Evolutionary conservation across 1,139 yeast genomes (phyloP).

Genomic region (Suhomyces yuchorum): DNA sequence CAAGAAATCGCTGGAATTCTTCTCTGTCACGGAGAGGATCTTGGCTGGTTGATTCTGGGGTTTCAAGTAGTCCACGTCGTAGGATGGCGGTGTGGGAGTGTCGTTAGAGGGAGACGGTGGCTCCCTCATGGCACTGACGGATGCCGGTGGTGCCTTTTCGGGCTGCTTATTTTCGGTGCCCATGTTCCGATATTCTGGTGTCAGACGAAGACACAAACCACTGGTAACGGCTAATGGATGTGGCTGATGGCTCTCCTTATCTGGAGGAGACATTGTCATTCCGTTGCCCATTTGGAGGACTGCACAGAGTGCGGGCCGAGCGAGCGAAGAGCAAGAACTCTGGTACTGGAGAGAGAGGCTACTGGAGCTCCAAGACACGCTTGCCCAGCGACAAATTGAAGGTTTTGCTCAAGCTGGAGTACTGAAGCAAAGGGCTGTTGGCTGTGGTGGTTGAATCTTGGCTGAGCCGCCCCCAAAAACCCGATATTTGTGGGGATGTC

Average conservation of each 20-base stretch:
- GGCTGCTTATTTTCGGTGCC: not conserved
- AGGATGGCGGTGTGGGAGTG: conserved; percentile 1
- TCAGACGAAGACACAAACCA: not conserved
- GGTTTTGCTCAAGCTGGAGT: too few relatives aligned
- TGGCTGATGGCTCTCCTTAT: not conserved
- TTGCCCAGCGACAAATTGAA: too few relatives aligned
- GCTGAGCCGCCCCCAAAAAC: too few relatives aligned
- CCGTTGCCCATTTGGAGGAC: not conserved
- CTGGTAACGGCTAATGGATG: not conserved
- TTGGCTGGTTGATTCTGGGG: not conserved
- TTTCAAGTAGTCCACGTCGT: not conserved
- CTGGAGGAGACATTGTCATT: not conserved
- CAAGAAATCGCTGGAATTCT: conserved; percentile 1
- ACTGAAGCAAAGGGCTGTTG: too few relatives aligned
- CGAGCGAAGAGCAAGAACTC: not conserved
- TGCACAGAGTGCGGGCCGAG: not conserved
- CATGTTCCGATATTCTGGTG: not conserved
- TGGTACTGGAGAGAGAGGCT: not conserved
- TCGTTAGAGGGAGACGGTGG: not conserved
- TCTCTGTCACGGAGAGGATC: not conserved
- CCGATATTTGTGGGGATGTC: too few relatives aligned
- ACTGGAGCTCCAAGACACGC: too few relatives aligned
- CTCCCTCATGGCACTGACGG: not conserved
- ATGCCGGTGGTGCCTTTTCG: not conserved
- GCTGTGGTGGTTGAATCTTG: too few relatives aligned